Conservation (phyloP, 1,284 basidiomycete genomes). For the Rhizoctonia solani region DNA sequence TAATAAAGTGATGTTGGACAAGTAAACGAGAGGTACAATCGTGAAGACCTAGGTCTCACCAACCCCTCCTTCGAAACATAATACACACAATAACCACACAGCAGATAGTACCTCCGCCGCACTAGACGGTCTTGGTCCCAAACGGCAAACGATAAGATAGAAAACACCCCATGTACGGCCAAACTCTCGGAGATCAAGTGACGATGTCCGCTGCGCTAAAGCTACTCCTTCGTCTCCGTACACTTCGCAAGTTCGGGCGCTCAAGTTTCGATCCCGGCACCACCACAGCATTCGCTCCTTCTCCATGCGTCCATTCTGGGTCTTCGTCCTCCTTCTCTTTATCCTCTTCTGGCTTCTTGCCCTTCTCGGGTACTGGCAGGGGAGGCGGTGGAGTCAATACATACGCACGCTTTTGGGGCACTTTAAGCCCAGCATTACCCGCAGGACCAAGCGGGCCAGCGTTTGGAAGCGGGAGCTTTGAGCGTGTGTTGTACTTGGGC, state of each 20-base stretch:
- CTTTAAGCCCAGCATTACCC: constrained; percentile 57
- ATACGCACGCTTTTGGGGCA: constrained; percentile 28
- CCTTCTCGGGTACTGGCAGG: constrained; percentile 17
- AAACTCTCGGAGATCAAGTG: constrained; percentile 51
- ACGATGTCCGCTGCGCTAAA: constrained; percentile 81
- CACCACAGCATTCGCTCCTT: constrained; percentile 60
- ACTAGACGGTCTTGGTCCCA: background rate
- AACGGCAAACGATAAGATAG: background rate
- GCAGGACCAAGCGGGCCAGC: constrained; percentile 45
- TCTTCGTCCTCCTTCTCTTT: constrained; percentile 41
- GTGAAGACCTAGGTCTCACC: background rate
- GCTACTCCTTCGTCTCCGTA: constrained; percentile 75
- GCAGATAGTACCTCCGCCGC: too few relatives aligned
- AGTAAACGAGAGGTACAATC: background rate
- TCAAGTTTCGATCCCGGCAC: constrained; percentile 67
- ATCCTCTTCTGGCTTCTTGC: constrained; percentile 37
- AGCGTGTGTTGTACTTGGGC: constrained; percentile 27
- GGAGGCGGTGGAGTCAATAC: constrained; percentile 33
- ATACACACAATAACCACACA: too few relatives aligned
- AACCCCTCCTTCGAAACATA: too few relatives aligned
- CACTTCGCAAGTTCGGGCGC: constrained; percentile 67
- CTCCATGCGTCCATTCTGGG: constrained; percentile 72
- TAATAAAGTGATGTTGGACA: background rate
- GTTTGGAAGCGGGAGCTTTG: constrained; percentile 21
- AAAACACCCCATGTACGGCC: background rate